phyloP scores from a whole-genome alignment of 108 stramenopile species.

The Cyclostephanos tholiformis region DNA sequence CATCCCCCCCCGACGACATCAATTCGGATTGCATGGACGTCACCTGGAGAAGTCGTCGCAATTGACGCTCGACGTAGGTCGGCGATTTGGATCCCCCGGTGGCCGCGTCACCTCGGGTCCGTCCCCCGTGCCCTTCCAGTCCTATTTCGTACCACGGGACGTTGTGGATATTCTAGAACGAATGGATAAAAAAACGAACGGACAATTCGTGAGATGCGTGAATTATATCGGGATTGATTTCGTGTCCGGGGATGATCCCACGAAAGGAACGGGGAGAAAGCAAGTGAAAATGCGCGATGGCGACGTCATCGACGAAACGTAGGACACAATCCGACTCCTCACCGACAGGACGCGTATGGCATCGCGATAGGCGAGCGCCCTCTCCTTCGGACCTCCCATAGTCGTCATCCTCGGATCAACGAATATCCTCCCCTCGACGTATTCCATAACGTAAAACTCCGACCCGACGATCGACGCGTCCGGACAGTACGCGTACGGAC shows the following conservation, averaged over 20 bases:
- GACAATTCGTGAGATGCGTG: neutral
- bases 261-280: too few relatives aligned
- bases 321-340: slow-evolving; percentile 25
- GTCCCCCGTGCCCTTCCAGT: slow-evolving; percentile 75
- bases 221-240: too few relatives aligned
- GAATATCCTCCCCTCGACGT: slow-evolving; percentile 89
- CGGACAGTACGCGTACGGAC: slow-evolving; percentile 79
- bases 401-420: slow-evolving; percentile 86
- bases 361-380: slow-evolving; percentile 67
- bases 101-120: slow-evolving; percentile 47
- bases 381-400: slow-evolving; percentile 49
- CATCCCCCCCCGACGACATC: slow-evolving; percentile 7
- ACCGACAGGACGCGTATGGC: slow-evolving; percentile 76
- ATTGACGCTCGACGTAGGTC: slow-evolving; percentile 68
- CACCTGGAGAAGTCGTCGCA: slow-evolving; percentile 73
- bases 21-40: slow-evolving; percentile 68
- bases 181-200: neutral
- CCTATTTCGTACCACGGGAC: slow-evolving; percentile 60
- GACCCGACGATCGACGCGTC: slow-evolving; percentile 85
- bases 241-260: too few relatives aligned
- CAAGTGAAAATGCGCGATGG: too few relatives aligned
- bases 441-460: slow-evolving; percentile 97
- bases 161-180: slow-evolving; percentile 55
- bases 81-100: neutral
- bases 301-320: slow-evolving; percentile 25